Evolutionary conservation across 164 flowering plant species (phyloP).

Genomic region (Akebia trifoliata): DNA sequence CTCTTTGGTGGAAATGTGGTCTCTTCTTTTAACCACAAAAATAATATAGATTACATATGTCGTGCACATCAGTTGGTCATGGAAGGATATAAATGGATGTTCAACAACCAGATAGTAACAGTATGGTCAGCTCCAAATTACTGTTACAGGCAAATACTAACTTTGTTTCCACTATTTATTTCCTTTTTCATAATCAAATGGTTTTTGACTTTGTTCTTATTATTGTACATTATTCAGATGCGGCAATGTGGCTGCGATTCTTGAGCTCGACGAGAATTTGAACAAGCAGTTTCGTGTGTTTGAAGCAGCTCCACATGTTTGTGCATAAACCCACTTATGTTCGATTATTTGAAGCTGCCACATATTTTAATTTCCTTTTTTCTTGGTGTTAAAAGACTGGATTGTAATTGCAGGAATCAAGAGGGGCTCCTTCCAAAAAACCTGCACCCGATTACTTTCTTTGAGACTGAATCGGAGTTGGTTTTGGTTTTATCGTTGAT

Average conservation of each 20-base stretch:
- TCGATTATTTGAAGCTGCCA: background rate
- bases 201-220: background rate
- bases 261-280: conserved; percentile 93
- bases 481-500: background rate
- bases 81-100: conserved; percentile 99
- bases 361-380: background rate
- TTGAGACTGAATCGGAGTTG: conserved; percentile 21
- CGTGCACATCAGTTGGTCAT: conserved; percentile 99
- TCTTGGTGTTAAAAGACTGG: background rate
- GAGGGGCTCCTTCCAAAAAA: conserved; percentile 84
- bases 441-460: conserved; percentile 96
- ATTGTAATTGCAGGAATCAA: conserved; percentile 73
- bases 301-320: conserved; percentile 97
- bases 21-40: conserved; percentile 71
- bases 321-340: conserved; percentile 18
- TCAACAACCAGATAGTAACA: conserved; percentile 87
- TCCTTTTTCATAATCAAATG: background rate
- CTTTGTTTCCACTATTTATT: background rate
- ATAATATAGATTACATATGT: conserved; percentile 88
- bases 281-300: conserved; percentile 87
- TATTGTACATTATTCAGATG: conserved; percentile 58
- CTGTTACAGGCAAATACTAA: conserved; percentile 72
- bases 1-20: conserved; percentile 96
- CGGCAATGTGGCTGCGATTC: conserved; percentile 99
- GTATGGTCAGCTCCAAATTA: conserved; percentile 99